Evolutionary conservation across 768 basidiomycete species (phyloP), one percentile per base, ranked within the genome.

Genomic region (Amanita polypyramis): DNA sequence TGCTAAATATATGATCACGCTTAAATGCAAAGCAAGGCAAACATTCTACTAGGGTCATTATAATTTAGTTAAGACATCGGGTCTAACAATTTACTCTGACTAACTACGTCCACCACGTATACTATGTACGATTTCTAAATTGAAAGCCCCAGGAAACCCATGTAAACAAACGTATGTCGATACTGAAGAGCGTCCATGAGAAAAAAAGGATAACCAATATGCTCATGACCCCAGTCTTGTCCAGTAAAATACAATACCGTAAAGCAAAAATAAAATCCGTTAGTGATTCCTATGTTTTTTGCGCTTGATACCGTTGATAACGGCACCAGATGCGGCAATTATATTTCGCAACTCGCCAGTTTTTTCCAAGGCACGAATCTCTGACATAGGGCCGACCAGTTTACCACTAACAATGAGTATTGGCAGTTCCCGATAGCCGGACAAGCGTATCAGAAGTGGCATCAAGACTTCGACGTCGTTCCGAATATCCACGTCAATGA

Each of bases 401-500:
- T 70, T 67, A 30, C 88, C 88, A 14, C 79, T 81, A 38, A 91
- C 61, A 45, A 91, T 67, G 4, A 90, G 71, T 25, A 88, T 60
- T 12, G 88, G 85, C 5, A 89, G 65, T 12, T 77, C 72, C 1
- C 67, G 52, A 3, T 69, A 58, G 12, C 62, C 63, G 0, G 84
- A 84, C 33, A 90, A 67, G 0, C 87, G 80, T 10, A 59, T 56
- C 38, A 90, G 69, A 20, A 89, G 67, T 1, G 83, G 79, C 3
- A 62, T 60, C 19, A 91, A 66, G 20, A 86, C 77, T 0, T 72
- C 66, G 4, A 74, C 75, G 58, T 91, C 87, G 51, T 80, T 81
- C 51, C 87, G 79, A 44, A 77, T 62, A 57, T 90, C 86, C 17
- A 85, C 73, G 34, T 86, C 82, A 36, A 90, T 74, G 42, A 87